These are phyloP conservation scores for Lactarius indigo DNA, from an alignment of 768 basidiomycete genomes.

Conservation along the genomic window DNA sequence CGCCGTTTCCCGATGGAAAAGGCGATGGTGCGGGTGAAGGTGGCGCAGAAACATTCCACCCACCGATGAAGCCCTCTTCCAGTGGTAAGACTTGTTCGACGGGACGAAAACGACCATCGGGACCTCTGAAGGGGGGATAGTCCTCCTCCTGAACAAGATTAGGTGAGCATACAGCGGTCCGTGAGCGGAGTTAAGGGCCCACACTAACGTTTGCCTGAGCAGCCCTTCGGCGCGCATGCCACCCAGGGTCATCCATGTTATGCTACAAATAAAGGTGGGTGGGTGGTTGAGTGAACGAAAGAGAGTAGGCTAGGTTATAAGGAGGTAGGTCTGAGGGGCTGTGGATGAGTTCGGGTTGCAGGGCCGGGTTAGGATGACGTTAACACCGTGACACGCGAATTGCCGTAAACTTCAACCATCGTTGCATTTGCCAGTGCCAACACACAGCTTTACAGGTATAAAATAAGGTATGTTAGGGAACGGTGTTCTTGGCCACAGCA, in stretches of 20 bases:
- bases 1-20: slow-evolving; percentile 46
- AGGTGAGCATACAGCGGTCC: slow-evolving; percentile 33
- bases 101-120: slow-evolving; percentile 51
- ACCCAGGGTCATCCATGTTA: slow-evolving; percentile 72
- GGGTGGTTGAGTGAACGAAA: not conserved
- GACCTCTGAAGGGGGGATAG: slow-evolving; percentile 36
- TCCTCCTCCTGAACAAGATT: slow-evolving; percentile 27
- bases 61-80: slow-evolving; percentile 59
- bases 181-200: not conserved
- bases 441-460: slow-evolving; percentile 9
- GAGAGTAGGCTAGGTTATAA: not conserved
- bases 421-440: slow-evolving; percentile 7
- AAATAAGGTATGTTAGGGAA: slow-evolving; percentile 9
- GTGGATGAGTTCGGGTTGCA: not conserved
- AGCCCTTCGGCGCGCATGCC: slow-evolving; percentile 66
- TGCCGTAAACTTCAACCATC: not conserved
- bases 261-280: not conserved
- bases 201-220: slow-evolving; percentile 41
- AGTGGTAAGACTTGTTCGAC: slow-evolving; percentile 59
- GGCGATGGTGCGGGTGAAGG: slow-evolving; percentile 40
- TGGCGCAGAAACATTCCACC: slow-evolving; percentile 38
- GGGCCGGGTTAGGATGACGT: not conserved
- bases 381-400: not conserved
- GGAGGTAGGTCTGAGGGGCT: not conserved
- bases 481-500: slow-evolving; percentile 13